Conservation (phyloP, 306 rosid genomes). For the Glycine tomentella region DNA sequence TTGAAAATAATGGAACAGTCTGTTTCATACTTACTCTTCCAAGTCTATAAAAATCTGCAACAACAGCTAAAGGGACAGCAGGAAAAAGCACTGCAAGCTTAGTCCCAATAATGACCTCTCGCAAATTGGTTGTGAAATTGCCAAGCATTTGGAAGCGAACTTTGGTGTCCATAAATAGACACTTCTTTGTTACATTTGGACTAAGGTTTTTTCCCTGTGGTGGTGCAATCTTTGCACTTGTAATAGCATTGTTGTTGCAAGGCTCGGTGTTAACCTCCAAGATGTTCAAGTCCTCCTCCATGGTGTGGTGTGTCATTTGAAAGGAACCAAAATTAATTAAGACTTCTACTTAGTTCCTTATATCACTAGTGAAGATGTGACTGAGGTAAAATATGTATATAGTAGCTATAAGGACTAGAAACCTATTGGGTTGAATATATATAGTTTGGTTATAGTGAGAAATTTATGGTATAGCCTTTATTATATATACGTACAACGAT, state of each 20-base stretch:
- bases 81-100: constrained; percentile 84
- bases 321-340: neutral
- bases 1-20: neutral
- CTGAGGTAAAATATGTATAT: constrained; percentile 3
- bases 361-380: neutral
- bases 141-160: constrained; percentile 53
- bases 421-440: neutral
- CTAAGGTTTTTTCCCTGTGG: neutral
- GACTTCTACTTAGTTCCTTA: neutral
- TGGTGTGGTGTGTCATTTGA: neutral
- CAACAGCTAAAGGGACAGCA: constrained; percentile 80
- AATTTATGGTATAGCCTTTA: neutral
- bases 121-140: constrained; percentile 57
- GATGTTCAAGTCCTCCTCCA: constrained; percentile 20
- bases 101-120: constrained; percentile 73
- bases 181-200: constrained; percentile 63
- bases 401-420: neutral
- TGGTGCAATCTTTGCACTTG: neutral
- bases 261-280: constrained; percentile 4
- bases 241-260: neutral
- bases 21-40: constrained; percentile 67
- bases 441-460: neutral
- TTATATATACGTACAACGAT: neutral
- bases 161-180: constrained; percentile 49
- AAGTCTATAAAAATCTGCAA: constrained; percentile 58